Percentiles rank a stretch among this genome's conserved stretches.
phyloP scores from a whole-genome alignment of 2,329 filamentous ascomycete species.

The Triangularia setosa region DNA sequence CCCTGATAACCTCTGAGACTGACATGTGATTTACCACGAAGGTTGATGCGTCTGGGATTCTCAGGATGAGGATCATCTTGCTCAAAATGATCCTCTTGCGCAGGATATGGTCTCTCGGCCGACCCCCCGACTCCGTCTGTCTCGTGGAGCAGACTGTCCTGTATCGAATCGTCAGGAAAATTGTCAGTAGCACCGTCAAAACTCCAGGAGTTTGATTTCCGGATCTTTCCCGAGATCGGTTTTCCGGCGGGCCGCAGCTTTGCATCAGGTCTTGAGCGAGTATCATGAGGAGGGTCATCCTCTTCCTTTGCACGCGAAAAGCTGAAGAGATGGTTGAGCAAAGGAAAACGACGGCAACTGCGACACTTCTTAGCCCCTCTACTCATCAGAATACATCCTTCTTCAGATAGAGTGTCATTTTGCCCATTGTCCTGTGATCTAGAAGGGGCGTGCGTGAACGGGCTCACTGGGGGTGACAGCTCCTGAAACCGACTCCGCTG shows the following conservation, averaged over 20 bases:
- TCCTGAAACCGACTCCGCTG: background rate
- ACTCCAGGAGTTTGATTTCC: constrained; percentile 5
- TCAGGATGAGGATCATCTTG: background rate
- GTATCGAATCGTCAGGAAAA: background rate
- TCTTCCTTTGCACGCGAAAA: constrained; percentile 6
- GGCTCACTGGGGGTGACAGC: background rate
- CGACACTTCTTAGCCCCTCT: constrained; percentile 9
- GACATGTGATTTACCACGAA: constrained; percentile 50
- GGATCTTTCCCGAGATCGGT: background rate
- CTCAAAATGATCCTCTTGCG: background rate
- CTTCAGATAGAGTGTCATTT: background rate
- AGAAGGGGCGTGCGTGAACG: background rate
- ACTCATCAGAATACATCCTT: constrained; percentile 9
- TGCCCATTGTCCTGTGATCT: background rate
- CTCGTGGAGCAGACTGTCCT: background rate
- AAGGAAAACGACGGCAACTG: constrained; percentile 9
- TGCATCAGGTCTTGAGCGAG: background rate
- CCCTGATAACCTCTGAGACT: constrained; percentile 47
- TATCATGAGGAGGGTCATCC: background rate
- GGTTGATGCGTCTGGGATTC: constrained; percentile 34
- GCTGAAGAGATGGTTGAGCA: constrained; percentile 9
- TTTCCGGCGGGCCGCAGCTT: background rate
- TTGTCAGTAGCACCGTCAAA: constrained; percentile 18
- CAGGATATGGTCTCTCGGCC: constrained; percentile 18
- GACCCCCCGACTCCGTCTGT: background rate